Evolutionary conservation across 306 rosid genomes (phyloP), one percentile per base, ranked within the genome.

Genomic region (Glycine tomentella): DNA sequence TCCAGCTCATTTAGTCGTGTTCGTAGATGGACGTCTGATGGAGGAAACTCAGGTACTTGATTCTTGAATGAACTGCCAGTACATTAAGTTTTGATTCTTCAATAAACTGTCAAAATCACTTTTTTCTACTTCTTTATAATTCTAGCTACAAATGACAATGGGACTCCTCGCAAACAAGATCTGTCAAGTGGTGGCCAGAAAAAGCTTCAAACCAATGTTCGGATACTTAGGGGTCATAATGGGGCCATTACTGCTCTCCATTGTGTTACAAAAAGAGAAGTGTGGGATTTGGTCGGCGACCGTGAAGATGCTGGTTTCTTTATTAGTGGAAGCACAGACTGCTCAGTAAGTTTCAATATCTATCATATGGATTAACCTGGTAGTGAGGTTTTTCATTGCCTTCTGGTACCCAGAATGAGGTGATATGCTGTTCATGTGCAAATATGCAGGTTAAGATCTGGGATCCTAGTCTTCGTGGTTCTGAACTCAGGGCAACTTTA

Each of bases 291-390:
- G 83, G 94, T 95, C 79, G 98, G 99, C 85, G 99, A 95, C 85
- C 99, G 98, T 72, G 99, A 95, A 89, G 99, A 95, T 87, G 98
- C 99, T 61, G 99, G 99, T 69, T 93, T 95, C 86, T 91, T 95
- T 82, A 93, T 95, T 57, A 93, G 99, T 81, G 99, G 99, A 84
- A 91, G 99, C 90, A 90, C 97, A 11, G 99, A 95, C 83, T 88
- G 98, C 90, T 87, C 90, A 2, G 99, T 95, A 88, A 87, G 92
- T 83, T 38, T 57, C 33, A 76, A 80, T 77, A 74, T 83, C 61
- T 82, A 50, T 72, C 40, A 45, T 45, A 62, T 64, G 69, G 71
- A 65, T 45, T 83, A 82, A 50, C 80, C 73, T 52, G 61, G 55
- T 79, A 8, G 13, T 33, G 14, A 56, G 78, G 58, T 74, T 56